These are phyloP conservation scores for Entoloma clypeatum DNA, from an alignment of 1,284 basidiomycete species.

Conservation along the genomic window DNA sequence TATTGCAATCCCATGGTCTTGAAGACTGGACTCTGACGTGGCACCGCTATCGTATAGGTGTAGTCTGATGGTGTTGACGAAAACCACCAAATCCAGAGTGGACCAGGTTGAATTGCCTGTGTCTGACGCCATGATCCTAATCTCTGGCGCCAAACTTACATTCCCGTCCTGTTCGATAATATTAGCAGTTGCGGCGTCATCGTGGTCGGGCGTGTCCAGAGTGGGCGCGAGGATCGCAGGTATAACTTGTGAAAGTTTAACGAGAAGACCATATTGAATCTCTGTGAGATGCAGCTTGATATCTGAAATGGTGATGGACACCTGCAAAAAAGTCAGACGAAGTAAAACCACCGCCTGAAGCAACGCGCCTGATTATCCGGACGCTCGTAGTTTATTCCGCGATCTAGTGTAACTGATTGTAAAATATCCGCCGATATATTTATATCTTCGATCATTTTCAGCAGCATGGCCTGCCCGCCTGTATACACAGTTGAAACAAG, in stretches of 20 bases:
- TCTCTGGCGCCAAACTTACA: conserved; percentile 59
- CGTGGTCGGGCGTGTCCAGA: no score
- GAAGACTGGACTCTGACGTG: conserved; percentile 55
- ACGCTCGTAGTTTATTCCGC: conserved; percentile 42
- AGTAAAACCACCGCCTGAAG: neutral
- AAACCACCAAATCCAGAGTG: conserved; percentile 75
- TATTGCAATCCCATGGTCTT: conserved; percentile 79
- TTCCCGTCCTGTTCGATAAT: conserved; percentile 4
- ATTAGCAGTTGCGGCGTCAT: no score
- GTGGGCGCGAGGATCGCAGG: conserved; percentile 60
- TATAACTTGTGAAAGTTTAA: conserved; percentile 71
- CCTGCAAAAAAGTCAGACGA: conserved; percentile 37
- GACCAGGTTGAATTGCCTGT: conserved; percentile 46
- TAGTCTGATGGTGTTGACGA: conserved; percentile 76
- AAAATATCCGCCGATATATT: conserved; percentile 70
- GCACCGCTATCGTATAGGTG: conserved; percentile 85
- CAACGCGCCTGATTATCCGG: conserved; percentile 69
- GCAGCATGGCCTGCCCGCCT: conserved; percentile 43
- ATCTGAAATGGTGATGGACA: conserved; percentile 80
- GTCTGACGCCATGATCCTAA: conserved; percentile 30
- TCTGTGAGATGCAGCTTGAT: conserved; percentile 89
- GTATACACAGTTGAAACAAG: conserved; percentile 69
- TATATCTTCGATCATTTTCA: conserved; percentile 95
- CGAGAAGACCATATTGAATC: conserved; percentile 80
- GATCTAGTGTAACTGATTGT: conserved; percentile 56